phyloP scores from a whole-genome alignment of 2,329 filamentous ascomycete genomes.

The Penicillium occitanis region DNA sequence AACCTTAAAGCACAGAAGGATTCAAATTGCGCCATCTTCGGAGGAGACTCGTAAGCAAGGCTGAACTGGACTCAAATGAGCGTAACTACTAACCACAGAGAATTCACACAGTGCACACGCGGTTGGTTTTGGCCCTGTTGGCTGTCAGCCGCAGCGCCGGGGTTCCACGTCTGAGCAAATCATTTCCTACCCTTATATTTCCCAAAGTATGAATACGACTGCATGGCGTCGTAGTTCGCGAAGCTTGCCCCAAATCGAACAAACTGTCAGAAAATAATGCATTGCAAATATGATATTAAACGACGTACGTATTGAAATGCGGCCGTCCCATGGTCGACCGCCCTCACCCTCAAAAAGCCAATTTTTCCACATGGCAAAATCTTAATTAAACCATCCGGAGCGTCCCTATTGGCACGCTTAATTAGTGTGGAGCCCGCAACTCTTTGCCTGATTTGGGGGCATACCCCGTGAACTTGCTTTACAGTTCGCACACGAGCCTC shows the following conservation, averaged over 20 bases:
- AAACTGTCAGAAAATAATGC: not conserved
- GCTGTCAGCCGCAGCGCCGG: not conserved
- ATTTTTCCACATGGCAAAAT: constrained; percentile 15
- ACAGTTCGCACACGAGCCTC: not conserved
- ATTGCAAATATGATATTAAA: not conserved
- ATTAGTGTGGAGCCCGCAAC: not conserved
- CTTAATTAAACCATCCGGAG: not conserved
- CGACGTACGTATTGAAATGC: not conserved
- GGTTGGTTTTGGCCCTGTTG: not conserved
- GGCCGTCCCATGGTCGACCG: not conserved
- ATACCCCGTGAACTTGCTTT: not conserved
- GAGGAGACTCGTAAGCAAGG: not conserved
- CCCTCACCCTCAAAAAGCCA: not conserved
- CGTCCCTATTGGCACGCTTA: constrained; percentile 13
- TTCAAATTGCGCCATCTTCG: not conserved
- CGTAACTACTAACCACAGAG: not conserved
- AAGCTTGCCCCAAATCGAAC: not conserved
- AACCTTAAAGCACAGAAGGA: not conserved
- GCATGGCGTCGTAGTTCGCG: not conserved
- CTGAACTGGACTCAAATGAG: not conserved
- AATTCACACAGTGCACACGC: not conserved
- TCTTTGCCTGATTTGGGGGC: not conserved
- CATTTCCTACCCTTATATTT: not conserved
- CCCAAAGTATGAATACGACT: not conserved
- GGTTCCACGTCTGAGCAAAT: not conserved